A percentile compares a stretch with the other conserved stretches of the same genome.
phyloP scores from a whole-genome alignment of 2,329 filamentous ascomycete species.

The Penicillium sp. region DNA sequence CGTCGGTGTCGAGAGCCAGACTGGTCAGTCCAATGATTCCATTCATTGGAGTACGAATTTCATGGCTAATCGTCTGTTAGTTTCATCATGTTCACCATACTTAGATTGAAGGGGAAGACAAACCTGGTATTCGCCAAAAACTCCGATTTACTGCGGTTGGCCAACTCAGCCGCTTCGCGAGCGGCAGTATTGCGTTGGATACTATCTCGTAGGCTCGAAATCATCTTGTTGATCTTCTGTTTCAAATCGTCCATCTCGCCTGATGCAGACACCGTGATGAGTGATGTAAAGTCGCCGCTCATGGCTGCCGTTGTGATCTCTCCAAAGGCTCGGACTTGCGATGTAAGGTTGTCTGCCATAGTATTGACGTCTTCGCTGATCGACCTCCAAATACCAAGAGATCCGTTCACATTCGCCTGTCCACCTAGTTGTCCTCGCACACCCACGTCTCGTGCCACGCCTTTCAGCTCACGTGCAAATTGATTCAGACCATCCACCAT shows the following conservation, averaged over 20 bases:
- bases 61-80: conserved; percentile 58
- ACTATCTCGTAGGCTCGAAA: conserved; percentile 86
- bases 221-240: conserved; percentile 98
- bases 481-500: conserved; percentile 92
- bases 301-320: conserved; percentile 94
- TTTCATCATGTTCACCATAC: background rate
- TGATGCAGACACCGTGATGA: conserved; percentile 90
- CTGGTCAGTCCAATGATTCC: conserved; percentile 97
- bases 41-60: conserved; percentile 94
- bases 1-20: conserved; percentile 85
- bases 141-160: conserved; percentile 95
- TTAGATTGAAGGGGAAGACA: background rate
- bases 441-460: conserved; percentile 89
- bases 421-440: conserved; percentile 96
- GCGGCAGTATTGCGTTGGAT: conserved; percentile 93
- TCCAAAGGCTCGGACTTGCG: conserved; percentile 91
- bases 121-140: conserved; percentile 89
- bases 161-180: conserved; percentile 86
- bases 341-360: conserved; percentile 81
- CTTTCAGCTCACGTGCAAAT: conserved; percentile 90
- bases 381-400: conserved; percentile 92
- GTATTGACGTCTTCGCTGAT: conserved; percentile 95
- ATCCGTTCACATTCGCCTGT: conserved; percentile 87
- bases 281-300: conserved; percentile 90
- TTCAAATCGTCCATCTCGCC: conserved; percentile 98